These are phyloP conservation scores for Podochytrium sp. DNA, from an alignment of 192 early-diverging fungal genomes.

Conservation along the genomic window DNA sequence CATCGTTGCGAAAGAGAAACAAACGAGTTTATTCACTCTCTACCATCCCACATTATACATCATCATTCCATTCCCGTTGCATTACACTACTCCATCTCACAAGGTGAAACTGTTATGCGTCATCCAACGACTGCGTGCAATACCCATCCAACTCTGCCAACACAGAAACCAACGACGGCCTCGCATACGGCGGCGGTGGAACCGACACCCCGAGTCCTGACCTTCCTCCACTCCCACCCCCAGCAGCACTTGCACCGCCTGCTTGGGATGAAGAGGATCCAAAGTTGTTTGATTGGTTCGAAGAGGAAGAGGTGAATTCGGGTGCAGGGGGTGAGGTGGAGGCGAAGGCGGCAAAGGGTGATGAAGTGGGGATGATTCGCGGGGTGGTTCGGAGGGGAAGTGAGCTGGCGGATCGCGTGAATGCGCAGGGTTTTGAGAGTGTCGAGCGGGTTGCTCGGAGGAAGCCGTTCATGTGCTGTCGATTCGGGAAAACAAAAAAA, in stretches of 20 bases:
- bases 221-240: no score
- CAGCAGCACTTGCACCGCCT: constrained; percentile 70
- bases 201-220: constrained; percentile 74
- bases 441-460: no score
- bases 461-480: no score
- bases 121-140: background rate
- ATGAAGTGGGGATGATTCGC: background rate
- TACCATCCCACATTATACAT: no score
- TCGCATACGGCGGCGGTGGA: constrained; percentile 3
- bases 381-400: background rate
- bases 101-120: constrained; percentile 14
- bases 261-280: constrained; percentile 66
- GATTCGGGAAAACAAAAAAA: no score
- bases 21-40: no score
- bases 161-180: constrained; percentile 1
- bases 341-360: background rate
- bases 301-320: constrained; percentile 14
- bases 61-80: no score
- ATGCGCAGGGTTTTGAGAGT: no score
- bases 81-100: no score
- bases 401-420: background rate
- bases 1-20: no score
- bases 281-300: constrained; percentile 36
- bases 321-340: constrained; percentile 53
- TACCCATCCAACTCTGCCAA: background rate